Evolutionary conservation across 1,139 yeast species (phyloP).

Genomic region (Pichiaceae sp.): DNA sequence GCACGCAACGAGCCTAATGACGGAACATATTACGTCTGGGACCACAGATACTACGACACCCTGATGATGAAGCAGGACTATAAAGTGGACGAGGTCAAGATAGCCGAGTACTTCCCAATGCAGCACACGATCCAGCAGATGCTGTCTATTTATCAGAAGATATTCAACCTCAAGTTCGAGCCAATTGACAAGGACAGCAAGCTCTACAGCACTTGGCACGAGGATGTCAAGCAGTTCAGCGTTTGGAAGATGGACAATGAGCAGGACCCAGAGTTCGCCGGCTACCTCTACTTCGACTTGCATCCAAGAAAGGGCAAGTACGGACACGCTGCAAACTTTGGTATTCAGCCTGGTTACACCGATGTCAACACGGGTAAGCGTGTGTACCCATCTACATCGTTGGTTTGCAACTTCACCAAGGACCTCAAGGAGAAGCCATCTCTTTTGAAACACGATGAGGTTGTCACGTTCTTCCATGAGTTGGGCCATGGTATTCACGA

Average conservation of each 20-base stretch:
- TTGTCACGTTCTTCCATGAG: conserved; percentile 82
- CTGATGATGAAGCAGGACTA: conserved; percentile 57
- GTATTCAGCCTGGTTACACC: conserved; percentile 53
- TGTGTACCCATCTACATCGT: conserved; percentile 61
- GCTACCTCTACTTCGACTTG: conserved; percentile 72
- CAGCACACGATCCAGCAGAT: conserved; percentile 57
- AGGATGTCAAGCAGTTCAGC: conserved; percentile 66
- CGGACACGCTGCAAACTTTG: conserved; percentile 82
- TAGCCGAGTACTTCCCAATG: conserved; percentile 74
- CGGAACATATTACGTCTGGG: conserved; percentile 63
- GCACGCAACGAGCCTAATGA: conserved; percentile 32
- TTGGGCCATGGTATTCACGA: conserved; percentile 86
- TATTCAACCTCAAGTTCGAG: conserved; percentile 60
- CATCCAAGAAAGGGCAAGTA: conserved; percentile 84
- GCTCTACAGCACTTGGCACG: conserved; percentile 52
- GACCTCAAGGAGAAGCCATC: conserved; percentile 68
- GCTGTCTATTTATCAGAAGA: conserved; percentile 60
- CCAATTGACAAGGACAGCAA: conserved; percentile 32
- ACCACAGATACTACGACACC: conserved; percentile 57
- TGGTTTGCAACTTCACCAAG: conserved; percentile 80
- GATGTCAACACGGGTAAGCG: conserved; percentile 38
- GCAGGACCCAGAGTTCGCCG: conserved; percentile 50
- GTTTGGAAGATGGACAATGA: conserved; percentile 57
- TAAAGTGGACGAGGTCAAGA: conserved; percentile 61
- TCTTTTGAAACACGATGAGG: conserved; percentile 68